phyloP scores from a whole-genome alignment of 352 stramenopile species.

The Pythium sp. region DNA sequence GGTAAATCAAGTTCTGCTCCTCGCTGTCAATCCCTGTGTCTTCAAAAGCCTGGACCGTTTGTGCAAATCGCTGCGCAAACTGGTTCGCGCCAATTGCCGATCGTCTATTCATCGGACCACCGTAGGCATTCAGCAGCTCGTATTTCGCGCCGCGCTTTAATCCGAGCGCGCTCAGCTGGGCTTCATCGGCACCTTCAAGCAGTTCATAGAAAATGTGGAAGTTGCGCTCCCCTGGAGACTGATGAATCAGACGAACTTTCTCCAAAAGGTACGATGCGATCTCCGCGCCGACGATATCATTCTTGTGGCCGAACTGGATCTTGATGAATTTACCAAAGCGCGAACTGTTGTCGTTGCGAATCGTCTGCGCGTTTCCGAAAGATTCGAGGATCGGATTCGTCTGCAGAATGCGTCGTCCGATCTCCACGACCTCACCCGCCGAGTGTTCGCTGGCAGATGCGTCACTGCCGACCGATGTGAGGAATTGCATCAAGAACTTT shows the following conservation, averaged over 20 bases:
- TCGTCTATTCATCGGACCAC: constrained; percentile 32
- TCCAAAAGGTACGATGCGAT: constrained; percentile 97
- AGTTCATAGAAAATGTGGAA: constrained; percentile 97
- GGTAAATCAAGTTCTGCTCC: constrained; percentile 58
- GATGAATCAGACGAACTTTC: constrained; percentile 94
- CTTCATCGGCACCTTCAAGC: constrained; percentile 71
- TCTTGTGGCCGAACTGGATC: constrained; percentile 84
- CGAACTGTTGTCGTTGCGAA: constrained; percentile 96
- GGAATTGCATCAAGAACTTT: constrained; percentile 96
- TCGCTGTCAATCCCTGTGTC: constrained; percentile 59
- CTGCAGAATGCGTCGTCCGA: constrained; percentile 89
- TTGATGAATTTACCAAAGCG: constrained; percentile 97
- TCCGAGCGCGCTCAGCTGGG: constrained; percentile 58
- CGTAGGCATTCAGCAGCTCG: constrained; percentile 87
- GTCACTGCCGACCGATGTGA: constrained; percentile 85
- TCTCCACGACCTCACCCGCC: constrained; percentile 55
- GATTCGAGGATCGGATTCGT: constrained; percentile 97
- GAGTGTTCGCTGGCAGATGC: constrained; percentile 13
- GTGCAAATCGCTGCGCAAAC: constrained; percentile 54
- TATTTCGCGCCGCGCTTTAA: constrained; percentile 76
- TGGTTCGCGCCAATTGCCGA: constrained; percentile 36
- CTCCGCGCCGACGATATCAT: constrained; percentile 89
- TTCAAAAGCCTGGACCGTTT: constrained; percentile 74
- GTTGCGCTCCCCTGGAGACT: constrained; percentile 90
- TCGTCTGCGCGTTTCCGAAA: constrained; percentile 96